Conservation (phyloP, 2,329 filamentous ascomycete genomes). For the Neonectria coccinea region DNA sequence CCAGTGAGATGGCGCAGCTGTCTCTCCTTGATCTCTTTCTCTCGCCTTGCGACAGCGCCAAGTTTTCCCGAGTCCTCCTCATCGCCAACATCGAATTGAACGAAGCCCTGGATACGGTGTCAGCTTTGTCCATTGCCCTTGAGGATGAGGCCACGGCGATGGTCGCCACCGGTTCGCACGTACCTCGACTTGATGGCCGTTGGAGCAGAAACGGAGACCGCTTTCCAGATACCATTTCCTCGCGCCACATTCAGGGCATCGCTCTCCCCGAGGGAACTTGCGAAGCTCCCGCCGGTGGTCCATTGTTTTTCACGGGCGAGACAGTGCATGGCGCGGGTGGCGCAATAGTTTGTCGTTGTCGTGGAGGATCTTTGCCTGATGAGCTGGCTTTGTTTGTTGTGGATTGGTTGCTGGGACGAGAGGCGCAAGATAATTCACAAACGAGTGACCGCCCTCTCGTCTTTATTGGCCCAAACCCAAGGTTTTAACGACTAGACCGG, state of each 20-base stretch:
- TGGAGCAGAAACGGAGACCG: constrained; percentile 81
- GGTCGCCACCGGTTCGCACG: constrained; percentile 24
- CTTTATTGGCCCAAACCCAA: background rate
- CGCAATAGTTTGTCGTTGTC: background rate
- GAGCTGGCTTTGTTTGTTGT: background rate
- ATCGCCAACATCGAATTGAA: constrained; percentile 70
- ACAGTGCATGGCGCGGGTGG: constrained; percentile 11
- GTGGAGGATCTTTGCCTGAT: background rate
- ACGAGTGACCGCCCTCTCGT: background rate
- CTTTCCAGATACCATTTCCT: constrained; percentile 79
- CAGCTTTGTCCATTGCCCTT: background rate
- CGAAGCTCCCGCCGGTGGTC: constrained; percentile 58
- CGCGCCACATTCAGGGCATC: constrained; percentile 76
- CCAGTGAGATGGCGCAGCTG: constrained; percentile 71
- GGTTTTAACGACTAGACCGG: background rate
- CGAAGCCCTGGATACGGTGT: constrained; percentile 57
- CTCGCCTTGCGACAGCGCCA: constrained; percentile 66
- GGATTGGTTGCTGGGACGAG: background rate
- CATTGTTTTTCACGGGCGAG: constrained; percentile 48
- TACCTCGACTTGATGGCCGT: constrained; percentile 84
- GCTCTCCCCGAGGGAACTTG: constrained; percentile 64
- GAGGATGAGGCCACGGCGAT: background rate
- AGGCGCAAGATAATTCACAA: background rate
- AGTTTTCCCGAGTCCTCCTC: constrained; percentile 77
- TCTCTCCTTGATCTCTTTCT: constrained; percentile 68